Base-by-base conservation (phyloP, 78 protist species). In the Dictyostelium firmibasis region DNA sequence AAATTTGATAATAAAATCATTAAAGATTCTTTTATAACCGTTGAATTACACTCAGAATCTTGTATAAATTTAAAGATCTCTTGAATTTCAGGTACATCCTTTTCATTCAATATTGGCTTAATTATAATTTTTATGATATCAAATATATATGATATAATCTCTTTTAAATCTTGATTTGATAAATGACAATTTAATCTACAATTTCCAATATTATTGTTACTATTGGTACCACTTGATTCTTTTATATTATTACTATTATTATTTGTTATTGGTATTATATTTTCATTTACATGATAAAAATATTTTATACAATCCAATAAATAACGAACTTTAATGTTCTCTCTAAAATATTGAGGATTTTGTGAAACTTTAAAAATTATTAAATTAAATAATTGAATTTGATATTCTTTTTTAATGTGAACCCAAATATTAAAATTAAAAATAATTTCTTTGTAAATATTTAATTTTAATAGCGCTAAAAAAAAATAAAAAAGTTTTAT, bases 371-470 rank as follows among this genome's bases (percentile, higher is more conserved):
- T 87, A 78, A 57, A 81, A 10, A 87, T 35, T 27, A 81, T 35
- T 33, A 87, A 64, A 38, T 64, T 76, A 9, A 87, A 64, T 43
- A 87, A 62, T 6, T 44, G 36, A n/a, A 87, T 78, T 78, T 87
- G 93, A 43, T 77, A 53, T 47, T 76, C 67, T 44, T 87, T 87
- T n/a, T 36, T 43, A 25, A 67, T 62, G 64, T 78, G 13, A 38
- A 87, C 81, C 93, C 93, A 87, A 27, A 87, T 78, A 64, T 87
- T 38, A 64, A 87, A 87, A 64, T 87, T 87, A 44, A 87, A 87
- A 62, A 87, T 38, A 62, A 87, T 78, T 31, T 78, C 83, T 29
- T 64, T 41, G 5, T 78, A 78, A 64, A 87, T 87, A 2, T 72
- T 69, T 74, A 74, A 33, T 85, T 69, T 41, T 74, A 85, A 53